Evolutionary conservation across 2,329 filamentous ascomycete species (phyloP), one percentile per base, ranked within the genome.

Genomic region (Nigrospora sphaerica): DNA sequence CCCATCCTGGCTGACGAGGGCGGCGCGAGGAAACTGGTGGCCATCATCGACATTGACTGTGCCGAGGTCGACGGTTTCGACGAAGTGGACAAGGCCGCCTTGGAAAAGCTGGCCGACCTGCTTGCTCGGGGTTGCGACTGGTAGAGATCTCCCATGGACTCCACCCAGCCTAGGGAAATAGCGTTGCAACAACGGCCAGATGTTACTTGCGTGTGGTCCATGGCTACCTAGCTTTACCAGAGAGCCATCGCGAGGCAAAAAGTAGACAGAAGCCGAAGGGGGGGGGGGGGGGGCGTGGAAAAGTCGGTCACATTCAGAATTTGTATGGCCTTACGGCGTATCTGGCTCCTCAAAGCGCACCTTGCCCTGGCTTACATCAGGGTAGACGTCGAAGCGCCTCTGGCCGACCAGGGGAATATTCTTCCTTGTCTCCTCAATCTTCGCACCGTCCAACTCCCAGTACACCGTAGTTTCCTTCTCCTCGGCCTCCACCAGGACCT

Each of bases 371-470:
- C 83, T 90, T 32, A 98, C 81, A 72, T 98, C 91, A 0, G 89
- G 86, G 65, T 98, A 98, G 17, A 98, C 86, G 66, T 98, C 93
- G 63, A 95, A 98, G 54, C 93, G 75, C 58, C 93, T 78, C 75
- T 98, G 93, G 16, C 76, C 78, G 58, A 83, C 81, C 45, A 97
- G 73, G 3, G 93, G 93, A 55, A 98, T 95, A 6, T 85, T 85
- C 64, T 79, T 88, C 63, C 92, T 80, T 39, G 83, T 81, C 67
- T 87, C 83, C 46, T 82, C 79, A 56, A 97, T 87, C 58, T 74
- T 78, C 12, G 77, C 80, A 5, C 74, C 77, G 33, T 80, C 74
- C 59, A 96, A 65, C 48, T 91, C 84, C 39, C 81, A 85, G 62
- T 83, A 80, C 12, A 95, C 77, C 50, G 87, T 86, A 4, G 79